Percentiles rank a stretch among this genome's conserved stretches.
phyloP scores from a whole-genome alignment of 1,139 yeast genomes.

The Diutina rugosa region DNA sequence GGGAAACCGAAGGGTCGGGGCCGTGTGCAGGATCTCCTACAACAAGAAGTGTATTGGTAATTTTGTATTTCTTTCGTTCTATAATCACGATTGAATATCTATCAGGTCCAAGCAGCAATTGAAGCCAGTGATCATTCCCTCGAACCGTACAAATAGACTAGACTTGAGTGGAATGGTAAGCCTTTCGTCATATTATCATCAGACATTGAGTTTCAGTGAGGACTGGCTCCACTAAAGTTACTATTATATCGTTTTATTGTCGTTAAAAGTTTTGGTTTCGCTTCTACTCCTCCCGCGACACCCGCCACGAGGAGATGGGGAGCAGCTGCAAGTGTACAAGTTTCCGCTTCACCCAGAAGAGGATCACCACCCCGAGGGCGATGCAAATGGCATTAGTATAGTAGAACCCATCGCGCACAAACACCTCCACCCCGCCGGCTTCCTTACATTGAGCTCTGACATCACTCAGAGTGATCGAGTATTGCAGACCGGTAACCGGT shows the following conservation, averaged over 20 bases:
- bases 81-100: too few species aligned
- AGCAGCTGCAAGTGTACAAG: constrained; percentile 45
- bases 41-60: too few species aligned
- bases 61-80: too few species aligned
- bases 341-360: constrained; percentile 56
- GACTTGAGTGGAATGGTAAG: too few species aligned
- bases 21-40: too few species aligned
- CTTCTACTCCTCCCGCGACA: not conserved
- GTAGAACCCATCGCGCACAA: constrained; percentile 72
- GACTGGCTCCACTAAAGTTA: too few species aligned
- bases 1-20: too few species aligned
- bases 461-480: constrained; percentile 7
- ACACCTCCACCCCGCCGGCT: not conserved
- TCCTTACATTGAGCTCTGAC: constrained; percentile 31
- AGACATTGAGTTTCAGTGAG: too few species aligned
- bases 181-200: too few species aligned
- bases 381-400: constrained; percentile 66
- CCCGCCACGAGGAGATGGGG: constrained; percentile 51
- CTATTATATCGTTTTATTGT: not conserved
- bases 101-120: too few species aligned
- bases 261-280: not conserved
- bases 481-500: constrained; percentile 3
- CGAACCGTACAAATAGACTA: too few species aligned
- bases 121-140: too few species aligned
- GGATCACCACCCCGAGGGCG: constrained; percentile 48